A percentile compares a stretch with the other conserved stretches of the same genome.
phyloP scores from a whole-genome alignment of 108 stramenopile species.

The Pelagomonas calceolata region DNA sequence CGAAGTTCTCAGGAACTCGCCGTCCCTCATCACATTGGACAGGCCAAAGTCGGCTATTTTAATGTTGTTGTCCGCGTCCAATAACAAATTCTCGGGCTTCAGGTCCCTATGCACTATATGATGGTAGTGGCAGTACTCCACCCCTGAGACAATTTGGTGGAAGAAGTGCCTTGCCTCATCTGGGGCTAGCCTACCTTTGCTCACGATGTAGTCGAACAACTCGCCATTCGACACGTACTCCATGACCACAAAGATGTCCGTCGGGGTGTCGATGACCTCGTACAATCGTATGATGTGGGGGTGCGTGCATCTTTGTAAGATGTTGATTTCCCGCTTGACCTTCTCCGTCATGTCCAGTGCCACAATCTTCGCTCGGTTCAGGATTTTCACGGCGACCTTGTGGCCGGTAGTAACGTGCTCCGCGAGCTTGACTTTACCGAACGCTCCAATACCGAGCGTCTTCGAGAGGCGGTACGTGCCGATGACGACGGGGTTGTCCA shows the following conservation, averaged over 20 bases:
- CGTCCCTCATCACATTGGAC: slow-evolving; percentile 93
- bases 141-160: slow-evolving; percentile 94
- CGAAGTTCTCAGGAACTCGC: slow-evolving; percentile 91
- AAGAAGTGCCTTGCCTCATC: slow-evolving; percentile 96
- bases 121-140: slow-evolving; percentile 98
- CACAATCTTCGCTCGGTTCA: slow-evolving; percentile 96
- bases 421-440: slow-evolving; percentile 94
- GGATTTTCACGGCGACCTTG: slow-evolving; percentile 98
- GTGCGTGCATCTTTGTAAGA: slow-evolving; percentile 92
- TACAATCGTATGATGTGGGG: slow-evolving; percentile 98
- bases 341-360: slow-evolving; percentile 98
- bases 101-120: slow-evolving; percentile 96
- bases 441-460: slow-evolving; percentile 98
- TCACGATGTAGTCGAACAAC: slow-evolving; percentile 97
- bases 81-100: slow-evolving; percentile 67
- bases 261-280: slow-evolving; percentile 77
- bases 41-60: slow-evolving; percentile 99
- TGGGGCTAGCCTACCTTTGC: slow-evolving; percentile 70
- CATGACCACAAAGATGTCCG: slow-evolving; percentile 97
- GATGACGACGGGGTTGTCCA: slow-evolving; percentile 66
- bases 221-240: slow-evolving; percentile 98
- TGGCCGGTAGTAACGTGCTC: slow-evolving; percentile 96
- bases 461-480: slow-evolving; percentile 95
- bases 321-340: slow-evolving; percentile 98
- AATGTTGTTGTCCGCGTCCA: slow-evolving; percentile 65